Base-by-base conservation (phyloP, 805 yeast species). In the Ascoidea tarda region DNA sequence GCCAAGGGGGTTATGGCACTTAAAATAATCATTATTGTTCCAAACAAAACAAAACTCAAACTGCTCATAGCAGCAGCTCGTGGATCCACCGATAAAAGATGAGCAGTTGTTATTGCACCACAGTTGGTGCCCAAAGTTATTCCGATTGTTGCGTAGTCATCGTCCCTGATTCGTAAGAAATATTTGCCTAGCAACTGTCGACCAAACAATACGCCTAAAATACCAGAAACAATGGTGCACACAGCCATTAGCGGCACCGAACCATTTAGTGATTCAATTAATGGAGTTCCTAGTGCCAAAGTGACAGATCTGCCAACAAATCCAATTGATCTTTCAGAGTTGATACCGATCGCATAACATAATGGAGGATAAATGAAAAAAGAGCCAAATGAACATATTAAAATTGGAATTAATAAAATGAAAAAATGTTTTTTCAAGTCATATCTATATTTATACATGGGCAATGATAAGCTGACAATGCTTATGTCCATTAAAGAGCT, bases 91-190 rank as follows among this genome's bases (percentile, higher is more conserved):
- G 77, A 76, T 44, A 86, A 65, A 49, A 86, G 66, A 63, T 83
- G 84, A 0, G 91, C 90, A 2, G 95, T 84, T 4, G 89, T 87
- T 50, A 86, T 83, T 1, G 95, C 95, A 6, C 90, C 87, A 61
- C 90, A 84, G 60, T 82, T 83, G 50, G 83, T 74, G 5, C 95
- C 95, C 50, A 84, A 66, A 0, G 88, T 80, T 16, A 85, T 78
- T 2, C 95, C 95, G 56, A 89, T 66, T 0, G 88, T 81, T 6
- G 86, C 81, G 61, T 76, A 85, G 62, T 86, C 93, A 58, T 77
- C 75, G 33, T 74, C 72, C 5, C 78, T 71, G 5, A 86, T 71
- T 46, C 82, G 62, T 33, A 84, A 61, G 21, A 70, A 57, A 50
- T 65, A 63, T 38, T 57, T 60, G 45, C 68, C 64, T 8, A 80